Base-by-base conservation (phyloP, 2,329 filamentous ascomycete genomes). In the Talaromyces sp. region DNA sequence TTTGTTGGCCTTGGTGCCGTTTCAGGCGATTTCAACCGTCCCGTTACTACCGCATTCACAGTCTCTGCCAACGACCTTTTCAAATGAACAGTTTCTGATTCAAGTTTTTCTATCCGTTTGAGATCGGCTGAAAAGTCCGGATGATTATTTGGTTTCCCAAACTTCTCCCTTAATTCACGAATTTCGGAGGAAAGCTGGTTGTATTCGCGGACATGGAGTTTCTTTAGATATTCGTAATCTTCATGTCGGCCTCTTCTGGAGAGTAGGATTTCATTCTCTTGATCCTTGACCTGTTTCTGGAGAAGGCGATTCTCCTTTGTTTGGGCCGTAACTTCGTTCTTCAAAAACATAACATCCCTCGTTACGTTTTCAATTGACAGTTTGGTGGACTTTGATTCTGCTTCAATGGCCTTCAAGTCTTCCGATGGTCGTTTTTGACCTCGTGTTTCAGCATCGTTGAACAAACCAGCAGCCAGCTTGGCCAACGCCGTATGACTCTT, bases 371-470 rank as follows among this genome's bases (percentile, higher is more conserved):
- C 56, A 4, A 62, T n/a, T 9, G 33, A 56, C 13, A 49, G 51
- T 15, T 56, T 62, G 30, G 52, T 59, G n/a, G 53, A 56, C 25
- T 33, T 62, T 30, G 22, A 42, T 44, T 62, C 60, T 7, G 22
- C 19, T 58, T 62, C 39, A 17, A 62, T 55, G 6, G 27, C 27
- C 51, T 27, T 62, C 13, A 59, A 33, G 9, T 44, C 25, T 36
- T 17, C 44, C 1, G 51, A 33, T 10, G 42, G 52, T 10, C 27
- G 39, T 10, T 13, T 30, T 33, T 39, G 25, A 7, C n/a, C 47
- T 13, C 25, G 42, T 2, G 42, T 28, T 27, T 62, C 57, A n/a
- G 30, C 39, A 59, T 62, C 57, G 25, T 59, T 36, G 3, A 53
- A 30, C 22, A 62, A 33, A 22, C 36, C 52, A 52, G 60, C 60